Evolutionary conservation across 495 filamentous ascomycete genomes (phyloP).

Genomic region (Lophiotrema nucula): DNA sequence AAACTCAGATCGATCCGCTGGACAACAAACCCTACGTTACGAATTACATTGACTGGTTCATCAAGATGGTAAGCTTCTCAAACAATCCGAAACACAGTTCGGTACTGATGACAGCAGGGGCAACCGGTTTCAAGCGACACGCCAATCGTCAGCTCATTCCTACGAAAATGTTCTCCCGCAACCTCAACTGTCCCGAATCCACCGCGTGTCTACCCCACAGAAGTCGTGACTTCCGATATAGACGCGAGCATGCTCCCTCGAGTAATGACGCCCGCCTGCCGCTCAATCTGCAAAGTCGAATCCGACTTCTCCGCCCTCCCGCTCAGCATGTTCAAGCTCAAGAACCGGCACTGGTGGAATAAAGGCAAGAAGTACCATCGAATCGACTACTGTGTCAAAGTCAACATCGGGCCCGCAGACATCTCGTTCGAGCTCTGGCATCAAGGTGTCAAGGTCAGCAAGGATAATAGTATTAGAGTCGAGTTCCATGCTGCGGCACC

Average conservation of each 20-base stretch:
- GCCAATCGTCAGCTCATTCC: slow-evolving; percentile 16
- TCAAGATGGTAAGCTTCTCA: slow-evolving; percentile 22
- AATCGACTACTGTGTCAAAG: slow-evolving; percentile 39
- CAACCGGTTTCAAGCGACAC: slow-evolving; percentile 21
- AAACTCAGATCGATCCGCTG: slow-evolving; percentile 24
- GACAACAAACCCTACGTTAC: slow-evolving; percentile 31
- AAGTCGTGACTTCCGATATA: slow-evolving; percentile 4
- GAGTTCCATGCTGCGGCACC: slow-evolving; percentile 35
- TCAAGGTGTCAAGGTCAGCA: slow-evolving; percentile 38
- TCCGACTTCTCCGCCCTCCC: slow-evolving; percentile 40
- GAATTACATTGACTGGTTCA: slow-evolving; percentile 34
- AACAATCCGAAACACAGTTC: not conserved
- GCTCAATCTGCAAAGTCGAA: slow-evolving; percentile 39
- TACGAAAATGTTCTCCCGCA: slow-evolving; percentile 15
- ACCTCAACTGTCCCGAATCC: slow-evolving; percentile 12
- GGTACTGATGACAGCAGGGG: slow-evolving; percentile 1
- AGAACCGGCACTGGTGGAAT: slow-evolving; percentile 43
- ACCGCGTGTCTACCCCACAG: slow-evolving; percentile 12
- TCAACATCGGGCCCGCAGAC: slow-evolving; percentile 37
- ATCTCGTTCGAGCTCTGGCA: slow-evolving; percentile 41
- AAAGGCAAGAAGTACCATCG: slow-evolving; percentile 37
- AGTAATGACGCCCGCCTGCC: slow-evolving; percentile 28
- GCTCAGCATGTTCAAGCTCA: slow-evolving; percentile 40
- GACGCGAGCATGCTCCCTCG: not conserved
- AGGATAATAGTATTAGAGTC: slow-evolving; percentile 41